Conservation (phyloP, 148 eudicot genomes). For the Cornus florida region DNA sequence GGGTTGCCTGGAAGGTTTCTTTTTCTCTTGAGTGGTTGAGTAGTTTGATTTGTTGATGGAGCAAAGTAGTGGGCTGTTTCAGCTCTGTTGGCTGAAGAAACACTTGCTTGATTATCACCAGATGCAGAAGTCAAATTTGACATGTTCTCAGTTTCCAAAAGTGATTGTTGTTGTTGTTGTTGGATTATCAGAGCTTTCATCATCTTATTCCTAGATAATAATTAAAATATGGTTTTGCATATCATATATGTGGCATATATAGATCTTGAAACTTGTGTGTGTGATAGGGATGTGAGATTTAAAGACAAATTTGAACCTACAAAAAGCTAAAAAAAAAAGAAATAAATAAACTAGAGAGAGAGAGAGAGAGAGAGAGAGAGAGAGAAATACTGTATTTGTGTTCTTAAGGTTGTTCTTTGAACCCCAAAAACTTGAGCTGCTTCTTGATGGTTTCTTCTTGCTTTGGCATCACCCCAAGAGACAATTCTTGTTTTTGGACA, state of each 20-base stretch:
- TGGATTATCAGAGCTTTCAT: conserved; percentile 39
- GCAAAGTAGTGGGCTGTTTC: conserved; percentile 29
- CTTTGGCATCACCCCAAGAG: conserved; percentile 72
- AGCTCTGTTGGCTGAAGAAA: conserved; percentile 38
- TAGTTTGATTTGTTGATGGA: conserved; percentile 27
- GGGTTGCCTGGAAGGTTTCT: conserved; percentile 87
- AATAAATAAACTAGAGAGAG: conserved; percentile 14
- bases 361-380: conserved; percentile 12
- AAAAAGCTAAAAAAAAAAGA: conserved; percentile 13
- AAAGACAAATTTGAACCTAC: conserved; percentile 34
- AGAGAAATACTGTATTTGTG: neutral
- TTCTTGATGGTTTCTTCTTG: conserved; percentile 43
- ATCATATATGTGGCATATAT: neutral
- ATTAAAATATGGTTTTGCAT: neutral
- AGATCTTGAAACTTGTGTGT: conserved; percentile 20
- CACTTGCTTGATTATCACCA: conserved; percentile 50
- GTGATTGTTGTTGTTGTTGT: conserved; percentile 26
- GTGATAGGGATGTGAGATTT: conserved; percentile 25
- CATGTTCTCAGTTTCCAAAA: conserved; percentile 57
- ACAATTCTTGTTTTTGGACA: conserved; percentile 42
- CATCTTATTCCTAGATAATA: conserved; percentile 22
- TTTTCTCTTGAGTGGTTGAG: conserved; percentile 51
- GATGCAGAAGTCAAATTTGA: conserved; percentile 80
- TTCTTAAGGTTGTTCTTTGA: conserved; percentile 21
- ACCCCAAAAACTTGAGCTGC: conserved; percentile 27